Conservation (phyloP, 352 stramenopile species). For the Phytophthora lateralis region DNA sequence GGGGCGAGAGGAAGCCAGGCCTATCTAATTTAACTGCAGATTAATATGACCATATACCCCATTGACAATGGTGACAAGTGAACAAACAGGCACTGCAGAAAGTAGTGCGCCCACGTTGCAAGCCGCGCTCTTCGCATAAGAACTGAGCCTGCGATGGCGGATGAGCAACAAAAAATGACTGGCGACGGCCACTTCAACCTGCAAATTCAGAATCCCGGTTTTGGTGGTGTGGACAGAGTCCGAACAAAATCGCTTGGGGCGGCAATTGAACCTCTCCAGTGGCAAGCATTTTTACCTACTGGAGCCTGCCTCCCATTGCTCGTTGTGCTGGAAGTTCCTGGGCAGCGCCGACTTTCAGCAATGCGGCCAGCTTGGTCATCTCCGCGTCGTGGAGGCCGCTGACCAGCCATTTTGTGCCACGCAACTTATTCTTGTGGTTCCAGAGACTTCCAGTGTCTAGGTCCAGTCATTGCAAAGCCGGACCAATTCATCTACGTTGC, state of each 20-base stretch:
- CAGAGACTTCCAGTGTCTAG: slow-evolving; percentile 2
- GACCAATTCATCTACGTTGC: background rate
- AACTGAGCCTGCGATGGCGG: slow-evolving; percentile 6
- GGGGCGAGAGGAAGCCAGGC: slow-evolving; percentile 13
- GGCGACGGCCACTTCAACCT: slow-evolving; percentile 3
- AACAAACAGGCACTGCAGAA: background rate
- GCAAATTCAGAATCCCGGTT: slow-evolving; percentile 17
- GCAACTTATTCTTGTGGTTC: slow-evolving; percentile 5
- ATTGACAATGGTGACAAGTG: slow-evolving; percentile 11
- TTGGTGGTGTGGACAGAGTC: slow-evolving; percentile 16
- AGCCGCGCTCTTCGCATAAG: too few relatives aligned
- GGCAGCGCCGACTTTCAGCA: too few relatives aligned
- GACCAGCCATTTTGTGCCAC: slow-evolving; percentile 5
- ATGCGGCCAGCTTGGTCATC: too few relatives aligned
- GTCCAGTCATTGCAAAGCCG: background rate
- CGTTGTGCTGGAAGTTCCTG: too few relatives aligned
- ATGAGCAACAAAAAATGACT: slow-evolving; percentile 16
- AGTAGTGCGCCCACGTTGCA: too few relatives aligned
- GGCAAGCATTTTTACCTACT: too few relatives aligned
- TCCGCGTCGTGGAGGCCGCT: background rate
- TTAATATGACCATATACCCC: background rate
- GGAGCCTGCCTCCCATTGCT: too few relatives aligned
- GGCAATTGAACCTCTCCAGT: too few relatives aligned
- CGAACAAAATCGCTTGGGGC: background rate
- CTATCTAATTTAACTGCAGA: slow-evolving; percentile 15